Evolutionary conservation across 768 basidiomycete genomes (phyloP).

Genomic region (Boletellus ananas): DNA sequence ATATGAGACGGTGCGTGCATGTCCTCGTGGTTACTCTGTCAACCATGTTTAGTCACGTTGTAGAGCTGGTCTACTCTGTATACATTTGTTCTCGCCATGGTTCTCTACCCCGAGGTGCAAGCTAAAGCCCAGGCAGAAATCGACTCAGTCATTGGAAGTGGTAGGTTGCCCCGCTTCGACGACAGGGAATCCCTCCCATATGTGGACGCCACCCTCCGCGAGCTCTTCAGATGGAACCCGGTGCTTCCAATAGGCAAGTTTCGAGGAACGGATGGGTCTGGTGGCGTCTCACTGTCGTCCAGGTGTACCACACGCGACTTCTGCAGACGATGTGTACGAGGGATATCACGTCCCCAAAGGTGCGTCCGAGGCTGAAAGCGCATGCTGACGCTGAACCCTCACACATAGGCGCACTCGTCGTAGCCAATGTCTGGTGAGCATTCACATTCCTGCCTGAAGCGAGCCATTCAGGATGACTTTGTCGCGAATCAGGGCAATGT

Average conservation of each 20-base stretch:
- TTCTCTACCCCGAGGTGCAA: constrained; percentile 27
- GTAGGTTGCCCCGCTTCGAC: constrained; percentile 23
- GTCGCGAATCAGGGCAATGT: constrained; percentile 19
- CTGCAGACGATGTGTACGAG: constrained; percentile 24
- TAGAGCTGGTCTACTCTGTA: constrained; percentile 24
- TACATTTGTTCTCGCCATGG: constrained; percentile 27
- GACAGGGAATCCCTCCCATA: constrained; percentile 36
- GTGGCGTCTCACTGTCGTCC: not conserved
- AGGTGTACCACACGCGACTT: constrained; percentile 26
- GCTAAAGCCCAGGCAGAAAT: constrained; percentile 24
- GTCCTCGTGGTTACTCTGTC: not conserved
- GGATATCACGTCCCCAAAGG: constrained; percentile 43
- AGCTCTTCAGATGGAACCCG: constrained; percentile 29
- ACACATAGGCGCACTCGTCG: constrained; percentile 24
- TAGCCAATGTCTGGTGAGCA: constrained; percentile 35
- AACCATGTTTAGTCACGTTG: not conserved
- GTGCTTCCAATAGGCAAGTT: constrained; percentile 22
- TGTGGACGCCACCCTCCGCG: constrained; percentile 39
- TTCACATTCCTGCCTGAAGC: not conserved
- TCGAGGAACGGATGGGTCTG: not conserved
- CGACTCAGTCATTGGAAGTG: constrained; percentile 23
- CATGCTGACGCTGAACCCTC: not conserved
- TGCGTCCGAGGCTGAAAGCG: not conserved
- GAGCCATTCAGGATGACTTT: not conserved
- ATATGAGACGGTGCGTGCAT: not conserved